Base-by-base conservation (phyloP, 1,284 basidiomycete species). In the Anthracocystis walkeri region DNA sequence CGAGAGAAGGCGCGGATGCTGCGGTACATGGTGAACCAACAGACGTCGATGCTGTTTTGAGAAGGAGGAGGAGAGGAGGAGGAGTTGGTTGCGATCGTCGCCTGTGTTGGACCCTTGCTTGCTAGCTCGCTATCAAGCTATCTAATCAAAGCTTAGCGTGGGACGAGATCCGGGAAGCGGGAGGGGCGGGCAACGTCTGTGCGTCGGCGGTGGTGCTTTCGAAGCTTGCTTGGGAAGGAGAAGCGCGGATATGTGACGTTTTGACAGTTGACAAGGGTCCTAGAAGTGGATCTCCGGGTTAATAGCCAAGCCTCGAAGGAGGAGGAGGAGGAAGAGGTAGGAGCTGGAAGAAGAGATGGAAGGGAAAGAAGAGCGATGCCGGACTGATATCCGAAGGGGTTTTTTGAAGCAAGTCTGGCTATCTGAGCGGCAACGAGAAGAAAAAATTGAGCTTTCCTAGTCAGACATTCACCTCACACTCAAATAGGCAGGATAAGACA, bases 361-460 rank as follows among this genome's bases (percentile, higher is more conserved):
- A 40, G 56, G n/a, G 48, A 60, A 53, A 46, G 53, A 40, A 29
- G 67, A 61, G 61, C 35, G 35, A 38, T 38, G 35, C 70, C 70
- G 70, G 70, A 60, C 65, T 73, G 70, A 68, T 73, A 73, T 73
- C 70, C 70, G 23, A 61, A 61, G 51, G 57, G 46, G 54, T 42
- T 18, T 57, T 58, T 54, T 41, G 25, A 46, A 44, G 27, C 23
- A 14, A 46, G n/a, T 45, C 48, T 65, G 52, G 64, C 53, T 55
- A 60, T 56, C 48, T 60, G 64, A 51, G 48, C 58, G 58, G 59
- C 40, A 45, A 33, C 58, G 40, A 41, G 35, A 49, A 29, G 46
- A 49, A 31, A 27, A 45, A 49, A 41, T 16, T 29, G 23, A 35
- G 48, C 48, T 50, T 29, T 27, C 35, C 33, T 56, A 56, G 54